phyloP scores from a whole-genome alignment of 164 flowering plant species.

The grape (Vitis vinifera) region ASM3070453v1 NC_081805.1:2091501-2092000 shows the following conservation, averaged over 20 bases:
- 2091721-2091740: neutral
- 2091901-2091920: too few relatives aligned
- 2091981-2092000: too few relatives aligned
- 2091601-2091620: conserved; percentile 41
- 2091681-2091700: neutral
- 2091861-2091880: neutral
- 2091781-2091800: conserved; percentile 4
- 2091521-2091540: too few relatives aligned
- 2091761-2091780: neutral
- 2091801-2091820: conserved; percentile 17
- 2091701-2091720: neutral
- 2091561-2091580: neutral
- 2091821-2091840: neutral
- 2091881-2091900: too few relatives aligned
- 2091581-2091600: conserved; percentile 30
- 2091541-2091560: too few relatives aligned
- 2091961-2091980: too few relatives aligned
- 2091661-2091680: conserved; percentile 35
- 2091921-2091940: too few relatives aligned
- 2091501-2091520: too few relatives aligned
- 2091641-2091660: conserved; percentile 35
- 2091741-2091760: neutral
- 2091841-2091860: neutral
- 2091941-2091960: too few relatives aligned
- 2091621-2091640: conserved; percentile 29